Percentiles rank a stretch among this genome's conserved stretches.
Evolutionary conservation across 805 yeast species (phyloP).

Genomic region (Suhomyces kilbournensis): DNA sequence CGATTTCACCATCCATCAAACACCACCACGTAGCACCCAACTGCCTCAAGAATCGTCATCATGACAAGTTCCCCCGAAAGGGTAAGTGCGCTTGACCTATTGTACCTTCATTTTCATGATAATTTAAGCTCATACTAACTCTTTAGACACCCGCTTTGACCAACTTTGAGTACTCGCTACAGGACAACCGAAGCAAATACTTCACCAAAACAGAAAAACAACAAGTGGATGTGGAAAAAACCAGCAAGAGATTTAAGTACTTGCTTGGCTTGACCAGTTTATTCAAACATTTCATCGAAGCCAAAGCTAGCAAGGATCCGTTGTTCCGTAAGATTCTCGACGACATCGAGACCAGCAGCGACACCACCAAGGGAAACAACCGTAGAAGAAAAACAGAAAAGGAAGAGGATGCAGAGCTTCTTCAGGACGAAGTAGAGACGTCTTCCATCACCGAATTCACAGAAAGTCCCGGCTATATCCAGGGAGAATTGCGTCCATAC

Average conservation of each 20-base stretch:
- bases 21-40: not conserved
- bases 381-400: conserved; percentile 70
- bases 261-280: conserved; percentile 62
- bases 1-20: not conserved
- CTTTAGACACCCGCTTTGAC: not conserved
- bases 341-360: conserved; percentile 21
- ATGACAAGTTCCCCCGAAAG: conserved; percentile 8
- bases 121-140: not conserved
- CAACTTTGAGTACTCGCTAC: conserved; percentile 1
- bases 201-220: conserved; percentile 33
- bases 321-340: conserved; percentile 52
- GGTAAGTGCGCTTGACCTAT: conserved; percentile 1
- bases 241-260: conserved; percentile 66
- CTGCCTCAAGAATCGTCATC: not conserved
- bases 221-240: conserved; percentile 52
- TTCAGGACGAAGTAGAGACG: conserved; percentile 49
- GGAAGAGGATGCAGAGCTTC: conserved; percentile 74
- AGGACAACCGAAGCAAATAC: conserved; percentile 16
- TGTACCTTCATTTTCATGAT: not conserved
- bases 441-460: conserved; percentile 45
- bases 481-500: conserved; percentile 65
- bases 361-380: conserved; percentile 9
- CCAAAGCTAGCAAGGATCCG: conserved; percentile 61
- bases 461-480: conserved; percentile 49
- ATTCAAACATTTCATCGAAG: conserved; percentile 65